Evolutionary conservation across 306 rosid species (phyloP).

Genomic region (Luffa aegyptiaca): DNA sequence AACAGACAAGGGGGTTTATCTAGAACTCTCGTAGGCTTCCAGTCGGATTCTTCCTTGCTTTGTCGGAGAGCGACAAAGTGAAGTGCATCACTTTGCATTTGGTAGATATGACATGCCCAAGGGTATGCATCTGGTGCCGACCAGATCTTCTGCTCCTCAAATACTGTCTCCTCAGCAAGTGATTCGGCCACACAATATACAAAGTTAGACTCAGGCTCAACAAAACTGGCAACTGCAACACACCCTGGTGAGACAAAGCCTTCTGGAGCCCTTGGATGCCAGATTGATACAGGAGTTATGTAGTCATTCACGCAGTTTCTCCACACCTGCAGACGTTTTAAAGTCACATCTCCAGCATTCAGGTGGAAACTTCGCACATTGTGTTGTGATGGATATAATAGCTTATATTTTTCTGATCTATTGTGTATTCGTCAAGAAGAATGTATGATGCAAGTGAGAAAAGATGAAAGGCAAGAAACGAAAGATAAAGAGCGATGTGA

Average conservation of each 20-base stretch:
- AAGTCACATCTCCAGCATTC: constrained; percentile 1
- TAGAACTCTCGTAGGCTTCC: constrained; percentile 64
- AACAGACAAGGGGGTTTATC: constrained; percentile 38
- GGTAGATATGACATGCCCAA: constrained; percentile 87
- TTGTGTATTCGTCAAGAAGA: background rate
- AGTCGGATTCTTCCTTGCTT: constrained; percentile 57
- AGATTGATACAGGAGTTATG: constrained; percentile 51
- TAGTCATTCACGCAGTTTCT: constrained; percentile 84
- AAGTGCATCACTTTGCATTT: constrained; percentile 77
- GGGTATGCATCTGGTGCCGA: constrained; percentile 81
- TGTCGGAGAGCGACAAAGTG: constrained; percentile 76
- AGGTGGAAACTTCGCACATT: background rate
- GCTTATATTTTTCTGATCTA: background rate
- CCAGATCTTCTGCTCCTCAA: constrained; percentile 85
- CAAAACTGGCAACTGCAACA: constrained; percentile 47
- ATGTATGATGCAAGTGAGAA: background rate
- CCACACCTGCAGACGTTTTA: constrained; percentile 58
- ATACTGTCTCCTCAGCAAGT: constrained; percentile 61
- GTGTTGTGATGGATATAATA: background rate
- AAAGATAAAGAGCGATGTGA: background rate
- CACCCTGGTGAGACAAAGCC: constrained; percentile 87
- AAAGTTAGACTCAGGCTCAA: constrained; percentile 63
- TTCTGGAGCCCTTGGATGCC: constrained; percentile 94
- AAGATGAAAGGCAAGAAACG: background rate
- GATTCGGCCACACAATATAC: constrained; percentile 67